Conservation (phyloP, 768 basidiomycete species). For the Naganishia antarctica region DNA sequence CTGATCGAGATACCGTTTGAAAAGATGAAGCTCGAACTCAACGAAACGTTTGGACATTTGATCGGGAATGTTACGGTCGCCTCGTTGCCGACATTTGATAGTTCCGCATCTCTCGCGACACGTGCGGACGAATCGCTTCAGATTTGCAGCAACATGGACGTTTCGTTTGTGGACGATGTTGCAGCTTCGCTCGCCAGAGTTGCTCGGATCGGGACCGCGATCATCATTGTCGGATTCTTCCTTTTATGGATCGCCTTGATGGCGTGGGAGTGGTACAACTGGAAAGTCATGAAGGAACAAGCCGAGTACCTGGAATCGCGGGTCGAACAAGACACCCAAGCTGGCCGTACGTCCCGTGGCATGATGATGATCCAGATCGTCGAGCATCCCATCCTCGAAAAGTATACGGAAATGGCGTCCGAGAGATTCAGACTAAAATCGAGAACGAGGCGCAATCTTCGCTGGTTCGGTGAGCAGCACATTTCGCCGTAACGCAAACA, state of each 20-base stretch:
- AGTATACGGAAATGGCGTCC: slow-evolving; percentile 36
- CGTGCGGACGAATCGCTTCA: slow-evolving; percentile 29
- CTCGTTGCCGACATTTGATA: slow-evolving; percentile 28
- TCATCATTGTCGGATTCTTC: slow-evolving; percentile 68
- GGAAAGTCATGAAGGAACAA: slow-evolving; percentile 52
- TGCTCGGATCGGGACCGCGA: slow-evolving; percentile 69
- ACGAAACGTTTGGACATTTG: slow-evolving; percentile 61
- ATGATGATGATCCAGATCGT: slow-evolving; percentile 46
- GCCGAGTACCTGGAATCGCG: slow-evolving; percentile 36
- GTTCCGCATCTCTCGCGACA: slow-evolving; percentile 5
- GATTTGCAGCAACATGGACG: slow-evolving; percentile 75
- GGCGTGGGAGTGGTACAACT: slow-evolving; percentile 81
- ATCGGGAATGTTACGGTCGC: slow-evolving; percentile 18
- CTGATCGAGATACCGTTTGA: slow-evolving; percentile 69
- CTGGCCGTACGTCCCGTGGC: slow-evolving; percentile 33
- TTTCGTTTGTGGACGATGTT: slow-evolving; percentile 78
- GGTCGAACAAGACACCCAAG: slow-evolving; percentile 33
- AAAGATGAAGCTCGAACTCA: slow-evolving; percentile 78
- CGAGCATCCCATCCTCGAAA: slow-evolving; percentile 46
- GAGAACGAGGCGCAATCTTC: slow-evolving; percentile 60
- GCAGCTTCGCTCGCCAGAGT: slow-evolving; percentile 71
- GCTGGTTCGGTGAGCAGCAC: slow-evolving; percentile 64
- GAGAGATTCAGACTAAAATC: slow-evolving; percentile 29
- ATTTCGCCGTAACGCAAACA: too few relatives aligned
- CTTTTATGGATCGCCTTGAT: slow-evolving; percentile 69